A percentile compares a stretch with the other conserved stretches of the same genome.
Conservation (phyloP, 805 yeast species). For the Saccharomyces kudriavzevii region DNA sequence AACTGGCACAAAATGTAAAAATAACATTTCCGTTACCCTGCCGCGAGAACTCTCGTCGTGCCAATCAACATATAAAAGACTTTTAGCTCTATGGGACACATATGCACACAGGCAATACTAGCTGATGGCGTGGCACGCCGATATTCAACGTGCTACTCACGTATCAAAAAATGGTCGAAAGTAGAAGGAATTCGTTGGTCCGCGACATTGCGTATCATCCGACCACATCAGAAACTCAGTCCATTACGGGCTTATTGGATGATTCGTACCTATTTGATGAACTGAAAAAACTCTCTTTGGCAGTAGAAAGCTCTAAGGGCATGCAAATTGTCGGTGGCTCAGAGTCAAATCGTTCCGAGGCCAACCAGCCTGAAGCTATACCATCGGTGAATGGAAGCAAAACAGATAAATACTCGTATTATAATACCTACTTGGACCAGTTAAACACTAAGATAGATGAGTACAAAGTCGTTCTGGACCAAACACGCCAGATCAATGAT, state of each 20-base stretch:
- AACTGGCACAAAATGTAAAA: too few species aligned
- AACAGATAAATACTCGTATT: slow-evolving; percentile 11
- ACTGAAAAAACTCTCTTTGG: slow-evolving; percentile 15
- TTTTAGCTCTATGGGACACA: neutral
- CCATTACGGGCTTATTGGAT: slow-evolving; percentile 20
- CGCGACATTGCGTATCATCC: slow-evolving; percentile 47
- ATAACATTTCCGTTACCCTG: neutral
- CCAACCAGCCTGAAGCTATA: neutral
- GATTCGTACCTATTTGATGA: slow-evolving; percentile 19
- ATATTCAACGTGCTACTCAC: neutral
- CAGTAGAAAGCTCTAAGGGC: neutral
- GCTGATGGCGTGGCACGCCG: neutral
- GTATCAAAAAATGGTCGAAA: slow-evolving; percentile 25
- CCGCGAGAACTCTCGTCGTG: neutral
- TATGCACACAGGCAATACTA: neutral
- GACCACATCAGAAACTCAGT: slow-evolving; percentile 13
- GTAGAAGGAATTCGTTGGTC: slow-evolving; percentile 55
- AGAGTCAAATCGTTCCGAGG: neutral
- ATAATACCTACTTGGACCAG: slow-evolving; percentile 14
- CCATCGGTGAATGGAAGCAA: neutral
- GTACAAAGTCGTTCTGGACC: slow-evolving; percentile 36
- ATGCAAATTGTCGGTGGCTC: neutral
- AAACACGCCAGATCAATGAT: slow-evolving; percentile 30
- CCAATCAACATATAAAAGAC: neutral
- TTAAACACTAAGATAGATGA: slow-evolving; percentile 30